Base-by-base conservation (phyloP, 2,329 filamentous ascomycete genomes). In the Biscogniauxia mediterranea region DNA sequence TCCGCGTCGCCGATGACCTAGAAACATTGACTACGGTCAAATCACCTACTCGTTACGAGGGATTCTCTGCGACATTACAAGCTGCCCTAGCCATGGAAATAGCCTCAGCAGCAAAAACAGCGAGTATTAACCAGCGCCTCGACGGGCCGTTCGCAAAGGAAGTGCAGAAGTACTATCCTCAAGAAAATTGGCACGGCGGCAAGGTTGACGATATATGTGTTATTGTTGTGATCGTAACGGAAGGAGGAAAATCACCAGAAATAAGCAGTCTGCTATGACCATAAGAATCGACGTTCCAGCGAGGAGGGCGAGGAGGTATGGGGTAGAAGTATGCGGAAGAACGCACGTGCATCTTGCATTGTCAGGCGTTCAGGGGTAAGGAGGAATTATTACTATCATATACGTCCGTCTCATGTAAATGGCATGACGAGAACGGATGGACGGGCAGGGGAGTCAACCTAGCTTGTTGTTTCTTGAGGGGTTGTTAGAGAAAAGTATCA, bases 141-240 rank as follows among this genome's bases (percentile, higher is more conserved):
- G 91, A 98, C 74, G 93, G 94, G 0, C 95, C 95, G 0, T 99
- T 99, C 76, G 93, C 95, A 50, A 97, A 92, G 76, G 93, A 97
- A 75, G 92, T 97, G 20, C 92, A 95, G 74, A 91, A 89, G 71
- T 88, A 91, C 72, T 96, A 91, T 69, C 94, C 95, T 0, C 82
- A 89, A 46, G 94, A 98, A 75, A 86, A 88, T 61, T 99, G 92
- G 86, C 87, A 87, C 61, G 95, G 95, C 61, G 95, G 95, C 57
- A 99, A 99, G 77, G 86, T 96, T 20, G 95, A 99, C 74, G 95
- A 99, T 75, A 97, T 99, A 61, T 94, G 92, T 70, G 92, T 92
- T 4, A 81, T 99, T 56, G 88, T 93, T 15, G 86, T 89, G 32
- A 80, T 97, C 28, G 92, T 91, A 1, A 87, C 91, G 8, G 89